Evolutionary conservation across 148 eudicot genomes (phyloP), one percentile per base, ranked within the genome.

Genomic region (Simmondsia chinensis): DNA sequence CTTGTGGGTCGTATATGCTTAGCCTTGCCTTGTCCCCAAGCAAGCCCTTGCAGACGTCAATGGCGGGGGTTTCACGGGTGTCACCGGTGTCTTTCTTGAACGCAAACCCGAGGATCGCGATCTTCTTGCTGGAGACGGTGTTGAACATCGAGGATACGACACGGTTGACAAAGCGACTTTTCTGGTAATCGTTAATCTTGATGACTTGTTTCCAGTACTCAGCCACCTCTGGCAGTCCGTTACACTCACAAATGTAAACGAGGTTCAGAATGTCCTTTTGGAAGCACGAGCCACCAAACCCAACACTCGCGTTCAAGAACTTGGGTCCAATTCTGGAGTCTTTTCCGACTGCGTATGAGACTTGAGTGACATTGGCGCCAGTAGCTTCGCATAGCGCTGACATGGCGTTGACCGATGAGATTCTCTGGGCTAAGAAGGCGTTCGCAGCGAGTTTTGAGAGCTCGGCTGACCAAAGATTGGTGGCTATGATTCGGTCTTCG

Each of bases 181-280:
- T 82, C 56, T 82, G 93, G 39, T 82, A 82, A 36, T 82, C 93
- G 4, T 82, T 82, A 41, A 82, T 61, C 75, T 82, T 82, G 53
- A 82, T 82, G n/a, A 82, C 93, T 50, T 82, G 93, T 44, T 79
- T 82, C 93, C 93, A 82, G 59, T 82, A 82, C 39, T 82, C 86
- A 0, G 86, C 93, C 20, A 82, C 93, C 49, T 82, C 86, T 0
- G 93, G 93, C 7, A 82, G 75, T 33, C 93, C 93, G 30, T 82
- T 82, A 62, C 93, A 76, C 50, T 76, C 82, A 50, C 82, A 76
- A 24, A 76, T 76, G 60, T 76, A 76, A 9, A 76, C 82, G 52
- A 76, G 51, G 66, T 76, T 76, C 46, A 76, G 54, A 33, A 76
- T 76, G 33, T 76, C 82, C 58, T 76, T 76, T 57, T 76, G 82